These are phyloP conservation scores for Yamadazyma laniorum DNA, from an alignment of 805 yeast species.

Conservation along the genomic window DNA sequence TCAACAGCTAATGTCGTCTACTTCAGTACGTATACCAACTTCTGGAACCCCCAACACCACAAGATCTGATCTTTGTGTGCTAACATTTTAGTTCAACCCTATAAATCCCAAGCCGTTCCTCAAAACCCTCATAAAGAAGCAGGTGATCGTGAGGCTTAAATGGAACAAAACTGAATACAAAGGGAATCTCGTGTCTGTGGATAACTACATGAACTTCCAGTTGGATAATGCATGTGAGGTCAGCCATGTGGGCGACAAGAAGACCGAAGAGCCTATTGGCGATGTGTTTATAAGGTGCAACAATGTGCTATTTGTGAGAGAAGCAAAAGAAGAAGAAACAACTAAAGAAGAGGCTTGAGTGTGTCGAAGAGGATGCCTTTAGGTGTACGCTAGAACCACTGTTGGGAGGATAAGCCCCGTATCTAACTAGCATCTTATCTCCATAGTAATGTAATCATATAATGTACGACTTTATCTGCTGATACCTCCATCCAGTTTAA, in stretches of 20 bases:
- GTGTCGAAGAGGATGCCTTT: not conserved
- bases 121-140: conserved; percentile 66
- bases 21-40: conserved; percentile 2
- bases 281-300: conserved; percentile 89
- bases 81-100: conserved; percentile 50
- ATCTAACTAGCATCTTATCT: not conserved
- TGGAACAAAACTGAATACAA: conserved; percentile 88
- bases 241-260: conserved; percentile 47
- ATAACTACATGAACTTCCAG: conserved; percentile 89
- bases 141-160: conserved; percentile 76
- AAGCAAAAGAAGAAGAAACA: conserved; percentile 18
- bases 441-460: not conserved
- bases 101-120: conserved; percentile 90
- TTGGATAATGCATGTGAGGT: conserved; percentile 55
- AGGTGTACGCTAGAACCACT: not conserved
- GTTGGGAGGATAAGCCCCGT: not conserved
- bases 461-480: not conserved
- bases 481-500: too few species aligned
- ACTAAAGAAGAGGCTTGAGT: too few species aligned
- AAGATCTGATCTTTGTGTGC: too few species aligned
- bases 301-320: conserved; percentile 77
- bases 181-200: conserved; percentile 76
- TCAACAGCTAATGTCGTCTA: not conserved
- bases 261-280: conserved; percentile 45
- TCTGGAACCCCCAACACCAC: too few species aligned